Base-by-base conservation (phyloP, 371 early-diverging fungal genomes). In the Zychaea mexicana region DNA sequence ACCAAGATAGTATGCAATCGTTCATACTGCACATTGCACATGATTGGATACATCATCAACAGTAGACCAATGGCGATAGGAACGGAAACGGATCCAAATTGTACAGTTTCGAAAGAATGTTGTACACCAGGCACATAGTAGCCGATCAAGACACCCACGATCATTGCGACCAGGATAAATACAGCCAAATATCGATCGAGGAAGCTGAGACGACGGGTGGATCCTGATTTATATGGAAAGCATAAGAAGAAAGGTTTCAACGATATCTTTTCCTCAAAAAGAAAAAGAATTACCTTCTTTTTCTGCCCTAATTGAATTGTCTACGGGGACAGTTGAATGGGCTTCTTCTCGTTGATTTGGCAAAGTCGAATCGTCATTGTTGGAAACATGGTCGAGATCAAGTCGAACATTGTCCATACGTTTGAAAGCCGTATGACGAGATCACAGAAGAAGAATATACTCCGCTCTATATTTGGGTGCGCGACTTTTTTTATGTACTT, bases 11-110 rank as follows among this genome's bases (percentile, higher is more conserved):
- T 58, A 1, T 69, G 71, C 1, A 89, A 64, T 19, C 60, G 52
- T 52, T 87, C 88, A 67, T 88, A 91, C 61, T 81, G 74, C 10
- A 91, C 84, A 62, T 86, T 84, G 57, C 87, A 85, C 12, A 91
- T 75, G 1, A 91, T 87, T 2, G 91, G 91, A 47, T 87, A 88
- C 90, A 91, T 91, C 89, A 89, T 90, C 17, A 77, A 54, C 4
- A 88, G 73, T 39, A 91, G 65, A 0, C 90, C 90, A 33, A 90
- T 68, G 26, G 86, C 83, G 30, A 90, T 85, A 0, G 92, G 90
- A 2, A 89, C 69, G 5, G 88, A 88, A 0, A 91, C 92, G 19
- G 81, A 84, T 24, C 77, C 88, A 55, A 91, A 74, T 46, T 79
- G 75, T n/a, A 81, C 81, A 0, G 82, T 78, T 36, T 78, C 74